These are phyloP conservation scores for Coleophoma cylindrospora DNA, from an alignment of 2,329 filamentous ascomycete species.

Conservation along the genomic window DNA sequence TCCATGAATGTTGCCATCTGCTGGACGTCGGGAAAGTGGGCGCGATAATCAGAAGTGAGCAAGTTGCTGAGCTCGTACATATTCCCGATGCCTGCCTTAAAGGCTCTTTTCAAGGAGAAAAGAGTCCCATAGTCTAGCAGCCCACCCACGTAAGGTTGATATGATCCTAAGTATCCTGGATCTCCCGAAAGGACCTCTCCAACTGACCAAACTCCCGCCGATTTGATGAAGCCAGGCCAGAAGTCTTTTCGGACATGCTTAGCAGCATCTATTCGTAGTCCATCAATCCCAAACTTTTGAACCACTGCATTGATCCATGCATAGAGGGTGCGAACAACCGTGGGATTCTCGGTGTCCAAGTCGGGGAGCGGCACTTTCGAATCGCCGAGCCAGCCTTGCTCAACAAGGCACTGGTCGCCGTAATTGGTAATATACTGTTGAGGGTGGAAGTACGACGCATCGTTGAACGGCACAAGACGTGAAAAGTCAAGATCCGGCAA, in stretches of 20 bases:
- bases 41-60: slow-evolving; percentile 26
- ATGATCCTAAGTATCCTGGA: slow-evolving; percentile 32
- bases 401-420: slow-evolving; percentile 23
- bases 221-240: slow-evolving; percentile 30
- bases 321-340: slow-evolving; percentile 30
- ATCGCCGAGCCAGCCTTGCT: slow-evolving; percentile 40
- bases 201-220: slow-evolving; percentile 36
- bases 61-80: slow-evolving; percentile 24
- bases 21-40: slow-evolving; percentile 35
- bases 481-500: slow-evolving; percentile 2
- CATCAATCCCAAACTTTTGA: slow-evolving; percentile 39
- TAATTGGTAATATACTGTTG: slow-evolving; percentile 20
- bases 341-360: slow-evolving; percentile 33
- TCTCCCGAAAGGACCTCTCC: slow-evolving; percentile 39
- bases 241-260: slow-evolving; percentile 37
- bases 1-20: slow-evolving; percentile 30
- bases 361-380: slow-evolving; percentile 34
- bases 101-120: not conserved
- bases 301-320: slow-evolving; percentile 35
- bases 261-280: slow-evolving; percentile 43
- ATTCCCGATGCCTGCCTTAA: not conserved
- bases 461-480: slow-evolving; percentile 2
- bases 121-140: slow-evolving; percentile 51
- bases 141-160: slow-evolving; percentile 36
- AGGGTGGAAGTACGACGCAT: slow-evolving; percentile 16